Percentiles rank a stretch among this genome's conserved stretches.
Conservation (phyloP, 768 basidiomycete genomes). For the Leucocoprinus leucothites region DNA sequence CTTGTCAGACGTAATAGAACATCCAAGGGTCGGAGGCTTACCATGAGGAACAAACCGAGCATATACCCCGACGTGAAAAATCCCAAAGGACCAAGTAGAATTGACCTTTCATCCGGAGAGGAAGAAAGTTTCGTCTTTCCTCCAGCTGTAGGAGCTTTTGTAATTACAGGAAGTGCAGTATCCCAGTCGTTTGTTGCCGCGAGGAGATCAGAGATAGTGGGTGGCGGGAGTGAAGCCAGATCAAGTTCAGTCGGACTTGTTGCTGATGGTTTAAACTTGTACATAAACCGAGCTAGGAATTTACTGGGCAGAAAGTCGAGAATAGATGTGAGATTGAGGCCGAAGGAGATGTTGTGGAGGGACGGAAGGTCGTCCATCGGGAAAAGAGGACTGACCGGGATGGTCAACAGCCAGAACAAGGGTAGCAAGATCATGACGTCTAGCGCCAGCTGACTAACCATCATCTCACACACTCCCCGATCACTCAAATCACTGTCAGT, state of each 20-base stretch:
- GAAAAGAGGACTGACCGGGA: background rate
- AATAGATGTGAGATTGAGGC: slow-evolving; percentile 39
- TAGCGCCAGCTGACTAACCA: background rate
- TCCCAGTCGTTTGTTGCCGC: slow-evolving; percentile 13
- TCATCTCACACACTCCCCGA: background rate
- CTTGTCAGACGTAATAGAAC: background rate
- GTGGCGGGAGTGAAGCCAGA: slow-evolving; percentile 4
- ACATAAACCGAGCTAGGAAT: slow-evolving; percentile 17
- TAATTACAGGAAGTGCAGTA: slow-evolving; percentile 6
- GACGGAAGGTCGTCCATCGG: slow-evolving; percentile 9
- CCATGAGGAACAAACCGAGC: slow-evolving; percentile 63
- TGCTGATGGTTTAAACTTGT: slow-evolving; percentile 14
- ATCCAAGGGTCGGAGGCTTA: slow-evolving; percentile 24
- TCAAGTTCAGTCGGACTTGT: slow-evolving; percentile 12
- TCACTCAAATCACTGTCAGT: no score
- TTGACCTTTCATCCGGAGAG: slow-evolving; percentile 7
- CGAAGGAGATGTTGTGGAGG: slow-evolving; percentile 36
- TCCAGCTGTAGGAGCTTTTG: background rate
- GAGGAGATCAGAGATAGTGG: slow-evolving; percentile 14
- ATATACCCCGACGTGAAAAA: slow-evolving; percentile 77
- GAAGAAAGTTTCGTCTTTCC: background rate
- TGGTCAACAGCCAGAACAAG: background rate
- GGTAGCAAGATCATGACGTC: background rate
- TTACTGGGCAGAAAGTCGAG: slow-evolving; percentile 30
- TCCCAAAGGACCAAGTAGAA: slow-evolving; percentile 60